Evolutionary conservation across 2,329 filamentous ascomycete species (phyloP).

Genomic region (Neospermospora avenae): DNA sequence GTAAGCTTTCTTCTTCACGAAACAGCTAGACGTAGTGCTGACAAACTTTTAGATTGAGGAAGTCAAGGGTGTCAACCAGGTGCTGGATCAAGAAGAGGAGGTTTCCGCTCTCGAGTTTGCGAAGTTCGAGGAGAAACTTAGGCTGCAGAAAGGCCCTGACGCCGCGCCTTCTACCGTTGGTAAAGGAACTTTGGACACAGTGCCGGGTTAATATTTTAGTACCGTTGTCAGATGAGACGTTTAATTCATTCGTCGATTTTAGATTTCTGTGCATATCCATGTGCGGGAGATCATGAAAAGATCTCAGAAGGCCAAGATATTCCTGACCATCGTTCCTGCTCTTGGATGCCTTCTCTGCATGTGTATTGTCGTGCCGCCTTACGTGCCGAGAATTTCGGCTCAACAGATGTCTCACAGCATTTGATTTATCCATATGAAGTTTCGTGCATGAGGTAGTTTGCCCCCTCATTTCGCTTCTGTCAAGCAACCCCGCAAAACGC

Average conservation of each 20-base stretch:
- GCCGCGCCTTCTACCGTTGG: constrained; percentile 26
- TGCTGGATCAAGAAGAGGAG: constrained; percentile 89
- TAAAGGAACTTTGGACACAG: constrained; percentile 28
- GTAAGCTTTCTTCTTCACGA: constrained; percentile 49
- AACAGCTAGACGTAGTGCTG: constrained; percentile 9
- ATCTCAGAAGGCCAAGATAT: too few species aligned
- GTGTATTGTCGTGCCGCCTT: not conserved
- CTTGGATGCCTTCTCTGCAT: not conserved
- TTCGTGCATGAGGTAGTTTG: constrained; percentile 18
- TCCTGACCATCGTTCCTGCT: not conserved
- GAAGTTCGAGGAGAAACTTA: constrained; percentile 86
- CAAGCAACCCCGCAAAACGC: constrained; percentile 1
- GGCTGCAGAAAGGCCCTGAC: constrained; percentile 47
- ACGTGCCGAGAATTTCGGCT: constrained; percentile 3
- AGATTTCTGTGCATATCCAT: not conserved
- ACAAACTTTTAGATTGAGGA: constrained; percentile 72
- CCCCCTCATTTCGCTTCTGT: constrained; percentile 19
- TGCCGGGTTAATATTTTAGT: constrained; percentile 20
- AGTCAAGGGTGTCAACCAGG: constrained; percentile 87
- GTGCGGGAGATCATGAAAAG: not conserved
- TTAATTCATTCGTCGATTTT: not conserved
- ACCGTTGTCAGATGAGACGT: not conserved
- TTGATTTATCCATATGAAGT: constrained; percentile 27
- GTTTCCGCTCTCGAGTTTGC: constrained; percentile 83
- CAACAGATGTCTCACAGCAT: constrained; percentile 23